Evolutionary conservation across 768 basidiomycete genomes (phyloP), one percentile per base, ranked within the genome.

Genomic region (Lyophyllum semitale): DNA sequence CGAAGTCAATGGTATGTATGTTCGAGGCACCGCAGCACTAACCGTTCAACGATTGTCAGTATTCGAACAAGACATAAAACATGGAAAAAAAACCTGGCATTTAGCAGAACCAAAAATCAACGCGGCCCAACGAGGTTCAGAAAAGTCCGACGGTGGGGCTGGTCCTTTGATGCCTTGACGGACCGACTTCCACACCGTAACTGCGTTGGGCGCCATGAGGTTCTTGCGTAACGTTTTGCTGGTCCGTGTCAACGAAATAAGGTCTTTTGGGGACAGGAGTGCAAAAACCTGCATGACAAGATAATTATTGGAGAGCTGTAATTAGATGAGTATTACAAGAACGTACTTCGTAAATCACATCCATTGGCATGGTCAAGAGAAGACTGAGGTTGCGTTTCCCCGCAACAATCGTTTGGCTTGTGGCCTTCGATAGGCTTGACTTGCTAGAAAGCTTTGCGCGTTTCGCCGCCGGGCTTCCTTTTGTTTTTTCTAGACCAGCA

Each of bases 111-210:
- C 66, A 37, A 67, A 71, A 1, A 71, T 54, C 25, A 73, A 51
- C 6, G 38, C 47, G 6, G 64, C 66, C 72, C 72, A 73, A 15
- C 53, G 43, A 1, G 52, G 61, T 48, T 71, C 72, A 2, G 63
- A 60, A 27, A 68, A 59, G 46, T 66, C 64, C 13, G 35, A 37
- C 2, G 67, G 67, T 26, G 62, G 62, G 6, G 58, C 54, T 9
- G 71, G 72, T 0, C 44, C 61, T 8, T 51, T 61, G 2, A 48
- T 7, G 8, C 32, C 45, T 23, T 59, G 42, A 4, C 65, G 59
- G 6, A 65, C 63, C 0, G 50, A 40, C 27, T 61, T 68, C 72
- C 72, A 73, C 4, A 72, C 41, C 0, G 51, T 51, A 0, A 44
- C 50, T 1, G 68, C 63, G 17, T 57, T 53, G 2, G 42, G 51